These are phyloP conservation scores for Trichoderma atrobrunneum DNA, from an alignment of 2,329 filamentous ascomycete genomes.

Conservation along the genomic window DNA sequence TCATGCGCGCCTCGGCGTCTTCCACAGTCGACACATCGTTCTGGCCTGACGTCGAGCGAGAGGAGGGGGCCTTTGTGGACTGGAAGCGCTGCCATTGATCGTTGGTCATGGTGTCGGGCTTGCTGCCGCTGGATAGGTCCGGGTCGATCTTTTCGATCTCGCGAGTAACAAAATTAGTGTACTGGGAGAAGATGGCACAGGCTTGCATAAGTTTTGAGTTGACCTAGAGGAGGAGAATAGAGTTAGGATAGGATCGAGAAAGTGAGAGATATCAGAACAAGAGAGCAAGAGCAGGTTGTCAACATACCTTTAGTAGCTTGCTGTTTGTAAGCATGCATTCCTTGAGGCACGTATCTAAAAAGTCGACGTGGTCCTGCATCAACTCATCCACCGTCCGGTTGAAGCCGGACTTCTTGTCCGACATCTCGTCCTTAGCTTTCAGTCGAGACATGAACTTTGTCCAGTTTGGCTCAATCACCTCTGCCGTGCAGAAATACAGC, in stretches of 20 bases:
- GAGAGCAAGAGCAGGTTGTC: no score
- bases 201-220: constrained; percentile 97
- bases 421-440: constrained; percentile 48
- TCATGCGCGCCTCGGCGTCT: constrained; percentile 52
- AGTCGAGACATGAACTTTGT: constrained; percentile 86
- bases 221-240: constrained; percentile 56
- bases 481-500: constrained; percentile 92
- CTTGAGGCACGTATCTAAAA: constrained; percentile 94
- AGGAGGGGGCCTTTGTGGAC: constrained; percentile 42
- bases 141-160: constrained; percentile 82
- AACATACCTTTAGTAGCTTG: constrained; percentile 78
- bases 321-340: constrained; percentile 99
- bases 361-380: constrained; percentile 99
- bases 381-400: constrained; percentile 86
- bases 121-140: constrained; percentile 63
- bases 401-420: constrained; percentile 30
- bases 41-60: constrained; percentile 25
- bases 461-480: constrained; percentile 99
- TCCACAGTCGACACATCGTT: constrained; percentile 37
- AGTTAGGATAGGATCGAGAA: not conserved
- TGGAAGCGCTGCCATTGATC: constrained; percentile 61
- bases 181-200: constrained; percentile 89
- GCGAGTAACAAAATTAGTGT: constrained; percentile 80
- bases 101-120: constrained; percentile 57
- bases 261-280: not conserved